These are phyloP conservation scores for Pythium aristosporum DNA, from an alignment of 352 stramenopile species.

Conservation along the genomic window DNA sequence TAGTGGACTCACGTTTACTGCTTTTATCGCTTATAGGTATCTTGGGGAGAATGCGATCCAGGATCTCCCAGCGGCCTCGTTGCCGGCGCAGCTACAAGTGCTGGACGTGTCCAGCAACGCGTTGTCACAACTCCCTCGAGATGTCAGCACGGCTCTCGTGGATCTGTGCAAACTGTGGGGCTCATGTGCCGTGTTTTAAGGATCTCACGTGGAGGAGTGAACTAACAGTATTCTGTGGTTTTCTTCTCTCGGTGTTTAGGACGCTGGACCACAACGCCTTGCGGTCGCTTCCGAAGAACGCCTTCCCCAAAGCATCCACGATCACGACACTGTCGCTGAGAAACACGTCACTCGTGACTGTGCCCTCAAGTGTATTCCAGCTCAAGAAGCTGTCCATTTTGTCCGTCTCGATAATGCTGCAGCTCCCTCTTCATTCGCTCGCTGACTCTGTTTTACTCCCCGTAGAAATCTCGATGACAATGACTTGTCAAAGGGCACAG, in stretches of 20 bases:
- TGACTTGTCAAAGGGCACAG: slow-evolving; percentile 1
- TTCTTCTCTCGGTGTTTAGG: background rate
- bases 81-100: background rate
- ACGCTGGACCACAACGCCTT: slow-evolving; percentile 7
- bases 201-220: background rate
- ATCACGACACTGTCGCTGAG: background rate
- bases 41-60: slow-evolving; percentile 3
- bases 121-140: background rate
- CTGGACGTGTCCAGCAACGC: slow-evolving; percentile 1
- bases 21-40: background rate
- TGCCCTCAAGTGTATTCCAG: background rate
- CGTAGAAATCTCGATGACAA: slow-evolving; percentile 7
- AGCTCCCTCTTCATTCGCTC: background rate
- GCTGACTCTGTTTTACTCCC: background rate
- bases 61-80: background rate
- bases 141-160: background rate
- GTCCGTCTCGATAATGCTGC: background rate
- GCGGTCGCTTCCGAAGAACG: background rate
- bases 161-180: background rate
- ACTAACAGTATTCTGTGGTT: background rate
- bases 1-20: background rate
- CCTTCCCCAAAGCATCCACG: background rate
- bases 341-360: background rate
- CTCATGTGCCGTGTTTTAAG: no score
- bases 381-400: background rate